phyloP scores from a whole-genome alignment of 1,139 yeast species.

The Pichia sp. region DNA sequence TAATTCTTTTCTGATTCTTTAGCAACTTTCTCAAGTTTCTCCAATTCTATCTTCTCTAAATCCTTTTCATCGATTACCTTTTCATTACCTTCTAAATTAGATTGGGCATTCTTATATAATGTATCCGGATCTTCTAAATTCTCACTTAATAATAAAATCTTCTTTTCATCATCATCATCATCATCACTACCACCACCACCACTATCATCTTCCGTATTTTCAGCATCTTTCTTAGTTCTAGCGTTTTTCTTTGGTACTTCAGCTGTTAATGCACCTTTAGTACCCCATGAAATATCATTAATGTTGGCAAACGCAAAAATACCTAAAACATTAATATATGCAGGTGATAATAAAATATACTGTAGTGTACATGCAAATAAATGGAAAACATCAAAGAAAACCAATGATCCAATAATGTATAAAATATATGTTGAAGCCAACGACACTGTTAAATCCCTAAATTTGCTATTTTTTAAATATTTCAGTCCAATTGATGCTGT shows the following conservation, averaged over 20 bases:
- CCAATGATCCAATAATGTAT: conserved; percentile 66
- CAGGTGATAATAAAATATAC: conserved; percentile 64
- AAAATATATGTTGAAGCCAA: conserved; percentile 77
- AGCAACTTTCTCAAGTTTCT: conserved; percentile 33
- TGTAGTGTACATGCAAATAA: conserved; percentile 66
- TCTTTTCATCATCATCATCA: conserved; percentile 8
- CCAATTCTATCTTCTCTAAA: conserved; percentile 15
- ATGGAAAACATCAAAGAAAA: conserved; percentile 74
- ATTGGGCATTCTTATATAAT: conserved; percentile 22
- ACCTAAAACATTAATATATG: conserved; percentile 69
- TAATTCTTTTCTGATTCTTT: conserved; percentile 26
- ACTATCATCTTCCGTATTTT: background rate
- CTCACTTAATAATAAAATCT: conserved; percentile 24
- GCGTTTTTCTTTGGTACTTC: conserved; percentile 20
- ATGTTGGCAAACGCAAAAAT: conserved; percentile 81
- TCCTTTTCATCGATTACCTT: conserved; percentile 13
- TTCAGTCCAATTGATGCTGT: conserved; percentile 38
- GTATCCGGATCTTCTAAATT: conserved; percentile 27
- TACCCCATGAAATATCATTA: conserved; percentile 86
- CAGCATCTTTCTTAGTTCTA: background rate
- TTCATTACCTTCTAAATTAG: conserved; percentile 1
- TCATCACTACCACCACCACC: conserved; percentile 3
- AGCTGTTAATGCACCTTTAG: conserved; percentile 53
- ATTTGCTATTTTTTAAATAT: conserved; percentile 52
- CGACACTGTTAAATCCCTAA: conserved; percentile 84